Evolutionary conservation across 148 eudicot genomes (phyloP).

Genomic region (Vaccinium macrocarpon): DNA sequence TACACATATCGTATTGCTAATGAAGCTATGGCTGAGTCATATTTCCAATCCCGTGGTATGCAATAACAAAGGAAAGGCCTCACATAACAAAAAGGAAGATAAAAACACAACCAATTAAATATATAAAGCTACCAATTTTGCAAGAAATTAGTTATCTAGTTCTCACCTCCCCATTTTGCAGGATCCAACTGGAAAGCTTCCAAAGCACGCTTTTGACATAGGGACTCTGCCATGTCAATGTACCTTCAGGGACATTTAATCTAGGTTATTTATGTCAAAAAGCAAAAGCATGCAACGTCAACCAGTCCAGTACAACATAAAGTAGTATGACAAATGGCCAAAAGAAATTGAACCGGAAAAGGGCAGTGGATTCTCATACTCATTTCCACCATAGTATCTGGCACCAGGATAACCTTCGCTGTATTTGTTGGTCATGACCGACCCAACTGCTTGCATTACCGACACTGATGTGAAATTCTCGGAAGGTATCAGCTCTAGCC

Average conservation of each 20-base stretch:
- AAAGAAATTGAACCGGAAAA: not conserved
- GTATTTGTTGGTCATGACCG: conserved; percentile 98
- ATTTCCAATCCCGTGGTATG: not conserved
- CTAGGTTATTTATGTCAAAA: not conserved
- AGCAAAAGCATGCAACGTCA: not conserved
- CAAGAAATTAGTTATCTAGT: not conserved
- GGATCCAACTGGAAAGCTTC: conserved; percentile 97
- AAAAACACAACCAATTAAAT: not conserved
- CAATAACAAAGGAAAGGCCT: not conserved
- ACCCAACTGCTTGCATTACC: conserved; percentile 99
- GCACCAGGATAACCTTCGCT: conserved; percentile 99
- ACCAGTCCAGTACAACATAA: not conserved
- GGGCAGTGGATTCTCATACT: conserved; percentile 46
- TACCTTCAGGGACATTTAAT: conserved; percentile 37
- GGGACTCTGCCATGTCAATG: conserved; percentile 94
- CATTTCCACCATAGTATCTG: conserved; percentile 99
- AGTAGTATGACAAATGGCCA: not conserved
- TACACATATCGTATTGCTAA: not conserved
- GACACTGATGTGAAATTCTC: conserved; percentile 96
- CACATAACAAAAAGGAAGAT: not conserved
- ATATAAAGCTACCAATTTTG: not conserved
- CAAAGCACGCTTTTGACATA: conserved; percentile 96
- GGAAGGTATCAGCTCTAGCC: conserved; percentile 94
- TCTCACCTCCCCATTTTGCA: conserved; percentile 95
- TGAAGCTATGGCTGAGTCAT: not conserved